Conservation (phyloP, 352 stramenopile genomes). For the Bremia lactucae region DNA sequence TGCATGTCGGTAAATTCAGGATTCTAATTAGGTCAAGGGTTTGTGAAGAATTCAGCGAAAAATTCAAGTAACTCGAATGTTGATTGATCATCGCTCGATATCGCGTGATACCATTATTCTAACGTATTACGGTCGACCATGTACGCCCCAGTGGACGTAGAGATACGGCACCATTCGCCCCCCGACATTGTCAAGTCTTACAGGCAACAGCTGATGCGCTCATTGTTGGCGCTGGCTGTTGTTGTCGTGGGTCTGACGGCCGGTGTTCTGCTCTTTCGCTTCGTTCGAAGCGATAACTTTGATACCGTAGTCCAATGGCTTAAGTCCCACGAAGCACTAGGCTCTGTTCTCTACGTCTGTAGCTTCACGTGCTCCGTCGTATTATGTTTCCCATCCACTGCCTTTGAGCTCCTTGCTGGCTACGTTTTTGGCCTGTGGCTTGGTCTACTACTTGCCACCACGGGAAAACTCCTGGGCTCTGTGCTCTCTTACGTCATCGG, state of each 20-base stretch:
- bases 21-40: no score
- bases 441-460: slow-evolving; percentile 43
- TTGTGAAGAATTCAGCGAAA: no score
- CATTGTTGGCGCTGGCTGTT: slow-evolving; percentile 11
- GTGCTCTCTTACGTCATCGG: slow-evolving; percentile 61
- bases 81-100: no score
- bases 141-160: slow-evolving; percentile 18
- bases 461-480: slow-evolving; percentile 58
- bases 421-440: slow-evolving; percentile 77
- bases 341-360: slow-evolving; percentile 30
- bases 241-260: slow-evolving; percentile 15
- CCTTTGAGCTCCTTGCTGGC: slow-evolving; percentile 64
- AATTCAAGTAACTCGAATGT: no score
- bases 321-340: slow-evolving; percentile 30
- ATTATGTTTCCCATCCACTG: slow-evolving; percentile 62
- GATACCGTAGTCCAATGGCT: slow-evolving; percentile 39
- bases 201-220: slow-evolving; percentile 12
- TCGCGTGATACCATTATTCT: slow-evolving; percentile 9
- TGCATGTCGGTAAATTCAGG: no score
- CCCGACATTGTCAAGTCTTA: no score
- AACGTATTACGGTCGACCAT: no score
- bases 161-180: no score
- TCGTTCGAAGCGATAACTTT: slow-evolving; percentile 39
- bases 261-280: slow-evolving; percentile 21
- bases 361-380: slow-evolving; percentile 42